Evolutionary conservation across 805 yeast species (phyloP).

Genomic region (Scheffersomyces amazonensis): DNA sequence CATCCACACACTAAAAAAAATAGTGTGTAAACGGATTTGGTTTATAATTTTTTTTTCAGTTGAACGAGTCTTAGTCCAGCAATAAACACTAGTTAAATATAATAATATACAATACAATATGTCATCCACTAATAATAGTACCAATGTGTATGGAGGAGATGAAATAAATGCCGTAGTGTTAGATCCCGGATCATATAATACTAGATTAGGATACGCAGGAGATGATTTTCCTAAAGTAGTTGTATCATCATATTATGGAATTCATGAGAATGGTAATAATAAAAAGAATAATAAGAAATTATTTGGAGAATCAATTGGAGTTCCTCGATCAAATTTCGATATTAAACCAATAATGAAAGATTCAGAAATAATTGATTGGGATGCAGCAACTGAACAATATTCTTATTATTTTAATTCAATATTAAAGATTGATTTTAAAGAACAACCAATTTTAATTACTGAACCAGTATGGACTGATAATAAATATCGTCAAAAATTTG

Average conservation of each 20-base stretch:
- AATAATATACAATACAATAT: constrained; percentile 12
- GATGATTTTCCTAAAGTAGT: constrained; percentile 81
- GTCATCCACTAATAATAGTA: constrained; percentile 18
- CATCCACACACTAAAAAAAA: no score
- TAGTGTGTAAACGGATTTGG: no score
- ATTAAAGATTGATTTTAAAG: constrained; percentile 51
- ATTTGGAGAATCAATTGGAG: constrained; percentile 43
- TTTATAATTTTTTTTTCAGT: no score
- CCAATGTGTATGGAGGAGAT: constrained; percentile 46
- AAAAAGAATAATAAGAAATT: constrained; percentile 15
- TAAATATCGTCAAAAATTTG: constrained; percentile 61
- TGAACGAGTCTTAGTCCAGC: no score
- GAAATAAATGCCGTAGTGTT: constrained; percentile 89
- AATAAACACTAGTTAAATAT: no score
- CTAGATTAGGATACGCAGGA: constrained; percentile 90
- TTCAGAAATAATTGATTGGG: constrained; percentile 79
- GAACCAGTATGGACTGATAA: constrained; percentile 85
- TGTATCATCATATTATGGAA: constrained; percentile 62
- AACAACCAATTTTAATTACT: constrained; percentile 77
- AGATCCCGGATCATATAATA: constrained; percentile 84
- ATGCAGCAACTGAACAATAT: constrained; percentile 75
- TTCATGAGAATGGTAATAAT: background rate
- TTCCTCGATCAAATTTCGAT: constrained; percentile 50
- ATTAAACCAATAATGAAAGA: constrained; percentile 59
- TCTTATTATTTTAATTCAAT: constrained; percentile 51